Evolutionary conservation across 1,284 basidiomycete genomes (phyloP).

Genomic region (Sanghuangporus baumii): DNA sequence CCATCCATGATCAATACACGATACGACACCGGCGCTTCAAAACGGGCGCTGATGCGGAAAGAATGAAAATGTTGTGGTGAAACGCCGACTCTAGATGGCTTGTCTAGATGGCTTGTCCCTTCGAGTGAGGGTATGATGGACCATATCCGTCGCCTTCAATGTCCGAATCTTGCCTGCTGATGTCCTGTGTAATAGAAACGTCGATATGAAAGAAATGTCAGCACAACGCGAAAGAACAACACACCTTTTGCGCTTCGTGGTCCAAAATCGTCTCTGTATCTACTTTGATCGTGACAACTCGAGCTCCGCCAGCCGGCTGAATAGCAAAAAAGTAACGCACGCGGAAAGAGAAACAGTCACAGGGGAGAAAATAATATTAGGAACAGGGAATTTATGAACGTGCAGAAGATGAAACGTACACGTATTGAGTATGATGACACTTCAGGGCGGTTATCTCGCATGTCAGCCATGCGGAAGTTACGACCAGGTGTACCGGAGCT

Average conservation of each 20-base stretch:
- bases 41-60: neutral
- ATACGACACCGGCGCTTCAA: too few species aligned
- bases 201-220: neutral
- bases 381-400: neutral
- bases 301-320: neutral
- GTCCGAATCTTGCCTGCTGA: neutral
- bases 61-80: neutral
- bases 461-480: conserved; percentile 2
- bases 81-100: neutral
- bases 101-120: neutral
- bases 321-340: neutral
- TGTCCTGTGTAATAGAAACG: neutral
- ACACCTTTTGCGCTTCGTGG: neutral
- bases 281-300: conserved; percentile 7
- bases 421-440: neutral
- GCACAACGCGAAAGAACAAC: neutral
- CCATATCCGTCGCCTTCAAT: neutral
- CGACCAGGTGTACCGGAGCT: neutral
- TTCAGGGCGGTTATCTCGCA: neutral
- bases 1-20: too few species aligned
- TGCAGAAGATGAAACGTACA: neutral
- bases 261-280: conserved; percentile 13
- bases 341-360: neutral
- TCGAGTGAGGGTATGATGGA: neutral
- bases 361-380: neutral